Evolutionary conservation across 768 basidiomycete genomes (phyloP), one percentile per base, ranked within the genome.

Genomic region (Grammothele lineata): DNA sequence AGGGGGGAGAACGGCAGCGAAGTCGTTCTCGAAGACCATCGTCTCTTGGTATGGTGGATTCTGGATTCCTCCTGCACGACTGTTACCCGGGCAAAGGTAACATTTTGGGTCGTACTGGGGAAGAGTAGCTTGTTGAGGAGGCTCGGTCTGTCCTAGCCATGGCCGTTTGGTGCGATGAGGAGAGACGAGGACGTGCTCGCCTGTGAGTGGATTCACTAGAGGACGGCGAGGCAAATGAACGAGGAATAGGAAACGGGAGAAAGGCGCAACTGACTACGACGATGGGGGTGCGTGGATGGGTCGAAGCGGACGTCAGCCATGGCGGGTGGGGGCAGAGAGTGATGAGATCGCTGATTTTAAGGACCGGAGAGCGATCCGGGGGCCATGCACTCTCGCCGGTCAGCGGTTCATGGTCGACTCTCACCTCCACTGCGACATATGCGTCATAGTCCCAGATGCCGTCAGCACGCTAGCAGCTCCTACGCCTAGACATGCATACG

Each of bases 141-240:
- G 63, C 52, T 95, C 92, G 1, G 81, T 80, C 62, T 94, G 90
- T 24, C 92, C 92, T 33, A 83, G 75, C 93, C 93, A 96, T 12
- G 93, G 93, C 17, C 93, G 81, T 58, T 88, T 91, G 7, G 75
- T 90, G 42, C 93, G 85, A 64, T 95, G 92, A 0, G 92, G 90
- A 32, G 91, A 92, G 27, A 92, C 86, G 26, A 94, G 80, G 45
- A 92, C 69, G 60, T 88, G 74, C 56, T 85, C 84, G 48, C 79
- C 76, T 0, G 78, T 82, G 48, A 94, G 75, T 3, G 92, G 89
- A 58, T 94, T 94, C 62, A 78, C 90, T 92, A 58, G 12, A 24
- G 33, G 40, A 25, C 30, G 52, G 11, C 27, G 22, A 40, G 35
- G 15, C 25, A 22, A 33, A 3, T 22, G 27, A 4, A 15, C 4